These are phyloP conservation scores for Sporormia fimetaria DNA, from an alignment of 495 filamentous ascomycete species.

Conservation along the genomic window DNA sequence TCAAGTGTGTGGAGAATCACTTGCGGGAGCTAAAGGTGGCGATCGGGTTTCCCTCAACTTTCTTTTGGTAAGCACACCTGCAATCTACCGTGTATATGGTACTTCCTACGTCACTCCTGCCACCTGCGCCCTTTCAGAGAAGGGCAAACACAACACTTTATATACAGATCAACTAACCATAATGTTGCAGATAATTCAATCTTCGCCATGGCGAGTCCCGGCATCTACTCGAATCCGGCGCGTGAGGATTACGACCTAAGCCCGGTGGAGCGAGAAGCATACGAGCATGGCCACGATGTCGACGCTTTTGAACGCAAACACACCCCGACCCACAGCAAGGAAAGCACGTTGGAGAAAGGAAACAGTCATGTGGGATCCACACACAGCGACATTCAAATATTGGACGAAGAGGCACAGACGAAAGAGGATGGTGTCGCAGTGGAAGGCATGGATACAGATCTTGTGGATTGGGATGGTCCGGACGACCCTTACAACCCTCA, in stretches of 20 bases:
- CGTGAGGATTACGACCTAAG: conserved; percentile 8
- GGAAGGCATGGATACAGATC: conserved; percentile 25
- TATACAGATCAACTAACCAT: too few relatives aligned
- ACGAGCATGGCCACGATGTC: conserved; percentile 29
- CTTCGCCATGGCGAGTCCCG: conserved; percentile 12
- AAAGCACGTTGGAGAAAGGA: conserved; percentile 14
- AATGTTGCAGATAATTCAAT: too few relatives aligned
- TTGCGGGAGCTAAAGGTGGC: too few relatives aligned
- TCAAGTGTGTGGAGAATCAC: too few relatives aligned
- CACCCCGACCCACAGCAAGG: conserved; percentile 4
- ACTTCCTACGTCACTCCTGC: too few relatives aligned
- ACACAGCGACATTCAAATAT: too few relatives aligned
- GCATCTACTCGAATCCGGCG: conserved; percentile 2
- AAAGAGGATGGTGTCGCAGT: not conserved
- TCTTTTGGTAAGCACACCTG: too few relatives aligned
- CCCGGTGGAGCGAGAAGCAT: conserved; percentile 15
- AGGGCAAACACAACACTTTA: too few relatives aligned
- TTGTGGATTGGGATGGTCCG: conserved; percentile 31
- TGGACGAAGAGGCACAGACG: conserved; percentile 3
- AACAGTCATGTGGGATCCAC: conserved; percentile 7
- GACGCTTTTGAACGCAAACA: conserved; percentile 11
- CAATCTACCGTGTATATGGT: too few relatives aligned
- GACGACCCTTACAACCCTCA: conserved; percentile 36
- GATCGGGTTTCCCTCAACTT: too few relatives aligned
- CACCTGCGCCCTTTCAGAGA: too few relatives aligned